Percentiles rank a stretch among this genome's conserved stretches.
Conservation (phyloP, 768 basidiomycete genomes). For the Serendipita sp. region DNA sequence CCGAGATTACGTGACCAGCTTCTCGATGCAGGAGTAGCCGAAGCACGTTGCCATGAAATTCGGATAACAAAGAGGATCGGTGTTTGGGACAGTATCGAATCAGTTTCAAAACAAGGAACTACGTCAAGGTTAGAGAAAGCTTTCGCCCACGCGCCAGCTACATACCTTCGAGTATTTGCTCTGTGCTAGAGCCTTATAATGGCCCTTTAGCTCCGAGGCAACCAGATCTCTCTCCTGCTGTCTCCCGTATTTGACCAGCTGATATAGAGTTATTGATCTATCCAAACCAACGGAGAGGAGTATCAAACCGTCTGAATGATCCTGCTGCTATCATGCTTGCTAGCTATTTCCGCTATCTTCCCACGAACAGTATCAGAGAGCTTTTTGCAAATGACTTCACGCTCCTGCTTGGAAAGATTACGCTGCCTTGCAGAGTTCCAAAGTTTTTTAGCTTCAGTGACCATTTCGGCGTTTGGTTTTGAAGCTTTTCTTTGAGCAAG, state of each 20-base stretch:
- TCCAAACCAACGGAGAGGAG: too few relatives aligned
- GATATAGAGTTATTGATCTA: not conserved
- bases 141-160: not conserved
- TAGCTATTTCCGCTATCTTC: conserved; percentile 67
- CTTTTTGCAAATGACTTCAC: conserved; percentile 54
- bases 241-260: conserved; percentile 63
- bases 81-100: conserved; percentile 57
- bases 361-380: conserved; percentile 68
- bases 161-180: conserved; percentile 81
- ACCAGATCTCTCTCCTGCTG: conserved; percentile 62
- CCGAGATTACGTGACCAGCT: conserved; percentile 67
- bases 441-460: conserved; percentile 53
- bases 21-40: conserved; percentile 72
- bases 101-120: conserved; percentile 74
- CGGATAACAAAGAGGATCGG: conserved; percentile 56
- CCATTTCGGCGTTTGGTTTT: conserved; percentile 58
- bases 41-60: conserved; percentile 62
- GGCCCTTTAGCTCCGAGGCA: conserved; percentile 67
- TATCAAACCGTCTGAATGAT: conserved; percentile 45
- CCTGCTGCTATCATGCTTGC: conserved; percentile 84
- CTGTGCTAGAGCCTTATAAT: conserved; percentile 60
- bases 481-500: conserved; percentile 55
- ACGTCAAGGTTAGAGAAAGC: not conserved
- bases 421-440: conserved; percentile 67
- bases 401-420: conserved; percentile 49